Conservation (phyloP, 2,329 filamentous ascomycete species). For the Microthyrium microscopicum region DNA sequence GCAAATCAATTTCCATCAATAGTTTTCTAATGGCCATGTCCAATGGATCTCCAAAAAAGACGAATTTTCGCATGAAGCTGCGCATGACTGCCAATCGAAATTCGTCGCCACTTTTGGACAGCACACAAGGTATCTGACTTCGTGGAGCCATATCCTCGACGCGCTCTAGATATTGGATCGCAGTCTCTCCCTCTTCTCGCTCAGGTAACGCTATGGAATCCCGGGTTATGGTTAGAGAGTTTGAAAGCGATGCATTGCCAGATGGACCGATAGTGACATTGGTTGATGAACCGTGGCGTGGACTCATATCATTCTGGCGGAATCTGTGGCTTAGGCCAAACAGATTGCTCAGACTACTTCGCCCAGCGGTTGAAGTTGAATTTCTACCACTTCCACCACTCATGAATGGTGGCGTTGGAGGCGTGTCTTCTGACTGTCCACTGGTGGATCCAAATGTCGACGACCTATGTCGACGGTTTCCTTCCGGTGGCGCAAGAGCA, state of each 20-base stretch:
- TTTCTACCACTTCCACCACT: slow-evolving; percentile 37
- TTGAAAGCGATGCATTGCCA: slow-evolving; percentile 60
- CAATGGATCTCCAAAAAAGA: slow-evolving; percentile 91
- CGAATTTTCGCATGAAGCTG: slow-evolving; percentile 90
- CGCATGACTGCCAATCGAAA: slow-evolving; percentile 73
- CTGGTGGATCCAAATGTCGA: slow-evolving; percentile 78
- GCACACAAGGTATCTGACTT: slow-evolving; percentile 65
- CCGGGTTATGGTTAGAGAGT: slow-evolving; percentile 61
- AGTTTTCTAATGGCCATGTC: slow-evolving; percentile 95
- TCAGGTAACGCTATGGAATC: slow-evolving; percentile 58
- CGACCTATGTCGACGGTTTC: slow-evolving; percentile 56
- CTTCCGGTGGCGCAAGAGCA: slow-evolving; percentile 39
- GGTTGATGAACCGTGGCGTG: slow-evolving; percentile 46
- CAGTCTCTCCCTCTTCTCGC: slow-evolving; percentile 72
- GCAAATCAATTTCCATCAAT: slow-evolving; percentile 88
- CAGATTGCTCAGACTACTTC: slow-evolving; percentile 84
- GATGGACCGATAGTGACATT: slow-evolving; percentile 50
- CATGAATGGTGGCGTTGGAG: slow-evolving; percentile 45
- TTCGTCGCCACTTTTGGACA: slow-evolving; percentile 72
- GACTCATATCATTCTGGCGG: slow-evolving; percentile 60
- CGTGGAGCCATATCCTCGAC: slow-evolving; percentile 67
- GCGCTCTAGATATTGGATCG: slow-evolving; percentile 72
- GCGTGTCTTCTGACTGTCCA: slow-evolving; percentile 54
- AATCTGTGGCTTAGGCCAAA: slow-evolving; percentile 60
- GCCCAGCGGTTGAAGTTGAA: slow-evolving; percentile 68